phyloP scores from a whole-genome alignment of 768 basidiomycete genomes.

The Trametes gibbosa region DNA sequence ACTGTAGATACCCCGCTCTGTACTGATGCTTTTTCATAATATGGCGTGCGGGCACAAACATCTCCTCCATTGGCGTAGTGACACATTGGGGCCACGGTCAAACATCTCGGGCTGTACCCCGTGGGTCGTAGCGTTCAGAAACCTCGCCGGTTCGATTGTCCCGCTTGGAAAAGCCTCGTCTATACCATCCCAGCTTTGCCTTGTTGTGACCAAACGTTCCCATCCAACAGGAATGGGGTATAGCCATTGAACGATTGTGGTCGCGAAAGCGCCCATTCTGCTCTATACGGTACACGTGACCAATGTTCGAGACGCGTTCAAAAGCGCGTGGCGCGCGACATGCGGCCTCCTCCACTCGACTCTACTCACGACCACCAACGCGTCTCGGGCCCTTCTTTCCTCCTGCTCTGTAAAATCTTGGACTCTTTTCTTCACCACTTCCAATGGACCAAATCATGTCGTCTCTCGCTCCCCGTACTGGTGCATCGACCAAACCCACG shows the following conservation, averaged over 20 bases:
- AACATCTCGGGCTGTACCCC: too few relatives aligned
- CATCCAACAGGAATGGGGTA: too few relatives aligned
- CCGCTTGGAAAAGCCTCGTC: too few relatives aligned
- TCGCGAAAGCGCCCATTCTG: not conserved
- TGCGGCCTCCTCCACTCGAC: slow-evolving; percentile 3
- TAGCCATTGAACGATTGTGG: too few relatives aligned
- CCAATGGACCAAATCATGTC: slow-evolving; percentile 72
- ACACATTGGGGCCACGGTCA: too few relatives aligned
- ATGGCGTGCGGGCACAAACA: too few relatives aligned
- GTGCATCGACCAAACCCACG: slow-evolving; percentile 52
- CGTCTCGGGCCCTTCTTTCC: not conserved
- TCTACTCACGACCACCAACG: slow-evolving; percentile 18
- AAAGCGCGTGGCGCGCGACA: slow-evolving; percentile 12
- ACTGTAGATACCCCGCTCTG: not conserved
- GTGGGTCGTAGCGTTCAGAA: too few relatives aligned
- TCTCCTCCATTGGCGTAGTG: too few relatives aligned
- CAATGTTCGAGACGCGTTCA: slow-evolving; percentile 23
- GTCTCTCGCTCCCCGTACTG: slow-evolving; percentile 53
- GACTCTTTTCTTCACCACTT: not conserved
- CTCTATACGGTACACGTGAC: slow-evolving; percentile 17
- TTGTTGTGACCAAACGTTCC: too few relatives aligned
- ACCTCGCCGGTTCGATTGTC: too few relatives aligned
- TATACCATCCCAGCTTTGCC: too few relatives aligned
- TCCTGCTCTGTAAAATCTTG: not conserved
- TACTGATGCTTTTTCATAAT: not conserved